phyloP scores from a whole-genome alignment of 495 filamentous ascomycete genomes.

The Ascodesmis nigricans region DNA sequence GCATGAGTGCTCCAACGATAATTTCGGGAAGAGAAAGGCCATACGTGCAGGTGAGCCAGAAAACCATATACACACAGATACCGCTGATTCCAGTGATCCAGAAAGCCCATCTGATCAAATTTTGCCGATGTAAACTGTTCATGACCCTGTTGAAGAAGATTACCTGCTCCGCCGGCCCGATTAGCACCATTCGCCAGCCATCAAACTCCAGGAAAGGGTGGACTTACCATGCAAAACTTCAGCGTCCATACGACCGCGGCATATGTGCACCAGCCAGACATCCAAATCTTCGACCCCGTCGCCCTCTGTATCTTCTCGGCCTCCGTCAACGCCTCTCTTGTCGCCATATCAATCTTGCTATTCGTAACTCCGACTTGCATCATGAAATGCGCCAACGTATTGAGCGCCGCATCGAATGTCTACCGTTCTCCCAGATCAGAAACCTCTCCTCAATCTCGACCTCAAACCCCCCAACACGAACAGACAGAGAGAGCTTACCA shows the following conservation, averaged over 20 bases:
- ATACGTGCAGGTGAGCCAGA: slow-evolving; percentile 22
- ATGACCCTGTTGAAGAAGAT: slow-evolving; percentile 36
- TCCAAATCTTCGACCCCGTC: slow-evolving; percentile 34
- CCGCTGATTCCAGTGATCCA: slow-evolving; percentile 29
- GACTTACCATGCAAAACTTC: slow-evolving; percentile 37
- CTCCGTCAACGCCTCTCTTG: slow-evolving; percentile 26
- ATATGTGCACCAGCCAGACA: slow-evolving; percentile 35
- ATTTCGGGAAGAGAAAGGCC: too few species aligned
- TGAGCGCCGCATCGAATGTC: too few species aligned
- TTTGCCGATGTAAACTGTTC: slow-evolving; percentile 28
- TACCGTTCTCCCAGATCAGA: too few species aligned
- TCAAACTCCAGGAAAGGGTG: too few species aligned
- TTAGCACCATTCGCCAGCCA: too few species aligned
- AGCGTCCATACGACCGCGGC: slow-evolving; percentile 33
- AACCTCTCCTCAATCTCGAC: too few species aligned
- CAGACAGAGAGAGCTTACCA: slow-evolving; percentile 23
- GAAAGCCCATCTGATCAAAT: slow-evolving; percentile 28
- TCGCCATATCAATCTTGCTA: slow-evolving; percentile 31
- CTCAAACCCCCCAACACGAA: neutral
- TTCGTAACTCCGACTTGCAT: too few species aligned
- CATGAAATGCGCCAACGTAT: too few species aligned
- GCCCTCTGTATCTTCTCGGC: slow-evolving; percentile 30
- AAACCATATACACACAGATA: slow-evolving; percentile 27
- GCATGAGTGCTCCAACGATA: slow-evolving; percentile 17
- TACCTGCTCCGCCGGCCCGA: too few species aligned